These are phyloP conservation scores for Verticillium nonalfalfae DNA, from an alignment of 2,329 filamentous ascomycete genomes.

Conservation along the genomic window DNA sequence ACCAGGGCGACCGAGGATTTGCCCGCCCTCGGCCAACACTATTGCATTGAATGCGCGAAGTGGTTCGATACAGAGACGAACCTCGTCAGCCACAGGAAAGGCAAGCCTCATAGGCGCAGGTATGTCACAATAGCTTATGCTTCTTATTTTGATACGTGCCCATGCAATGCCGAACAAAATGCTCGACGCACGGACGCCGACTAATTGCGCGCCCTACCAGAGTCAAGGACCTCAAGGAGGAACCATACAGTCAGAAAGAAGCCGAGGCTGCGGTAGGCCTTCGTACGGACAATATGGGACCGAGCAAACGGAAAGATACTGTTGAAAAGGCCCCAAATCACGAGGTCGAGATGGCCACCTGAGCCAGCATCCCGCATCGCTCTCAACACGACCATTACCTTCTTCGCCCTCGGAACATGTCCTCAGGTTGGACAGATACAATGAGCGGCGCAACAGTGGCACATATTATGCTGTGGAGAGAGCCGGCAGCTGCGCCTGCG, in stretches of 20 bases:
- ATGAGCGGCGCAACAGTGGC: not conserved
- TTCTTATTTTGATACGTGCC: too few species aligned
- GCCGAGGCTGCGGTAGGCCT: constrained; percentile 76
- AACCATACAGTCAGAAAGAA: constrained; percentile 79
- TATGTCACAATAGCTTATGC: constrained; percentile 26
- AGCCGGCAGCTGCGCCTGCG: not conserved
- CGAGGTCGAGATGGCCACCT: constrained; percentile 30
- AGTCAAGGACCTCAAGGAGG: constrained; percentile 74
- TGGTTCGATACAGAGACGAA: constrained; percentile 88
- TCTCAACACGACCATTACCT: too few species aligned
- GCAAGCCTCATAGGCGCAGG: constrained; percentile 93
- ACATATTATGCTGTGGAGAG: not conserved
- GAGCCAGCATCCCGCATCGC: not conserved
- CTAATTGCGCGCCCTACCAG: constrained; percentile 34
- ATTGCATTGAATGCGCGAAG: constrained; percentile 91
- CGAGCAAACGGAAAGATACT: constrained; percentile 14
- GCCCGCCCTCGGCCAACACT: constrained; percentile 77
- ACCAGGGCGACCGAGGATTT: constrained; percentile 80
- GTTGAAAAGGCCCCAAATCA: constrained; percentile 15
- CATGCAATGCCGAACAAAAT: not conserved
- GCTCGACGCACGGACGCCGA: not conserved
- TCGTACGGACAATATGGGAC: constrained; percentile 57
- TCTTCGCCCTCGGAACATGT: too few species aligned
- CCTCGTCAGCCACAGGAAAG: constrained; percentile 67
- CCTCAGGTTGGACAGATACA: too few species aligned